These are phyloP conservation scores for Curvularia hawaiiensis DNA, from an alignment of 2,329 filamentous ascomycete species.

Conservation along the genomic window DNA sequence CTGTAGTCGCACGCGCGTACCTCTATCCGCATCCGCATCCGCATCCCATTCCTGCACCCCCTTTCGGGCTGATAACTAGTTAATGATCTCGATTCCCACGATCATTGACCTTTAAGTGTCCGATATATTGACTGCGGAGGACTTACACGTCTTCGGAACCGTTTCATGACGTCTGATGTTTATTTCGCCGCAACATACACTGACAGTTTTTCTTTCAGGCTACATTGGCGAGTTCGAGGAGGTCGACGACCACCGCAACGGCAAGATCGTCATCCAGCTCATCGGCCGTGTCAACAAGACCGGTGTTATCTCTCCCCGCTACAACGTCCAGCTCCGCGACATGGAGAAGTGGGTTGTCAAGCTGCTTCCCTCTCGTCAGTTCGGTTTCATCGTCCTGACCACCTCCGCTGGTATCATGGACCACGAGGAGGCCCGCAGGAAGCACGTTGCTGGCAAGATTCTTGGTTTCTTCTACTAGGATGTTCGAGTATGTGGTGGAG, in stretches of 20 bases:
- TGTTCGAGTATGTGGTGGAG: slow-evolving; percentile 25
- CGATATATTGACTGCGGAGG: slow-evolving; percentile 90
- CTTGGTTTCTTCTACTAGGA: slow-evolving; percentile 98
- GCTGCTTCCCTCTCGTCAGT: slow-evolving; percentile 98
- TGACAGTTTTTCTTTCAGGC: slow-evolving; percentile 66
- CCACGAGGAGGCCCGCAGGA: slow-evolving; percentile 98
- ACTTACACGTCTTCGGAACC: slow-evolving; percentile 94
- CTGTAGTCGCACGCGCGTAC: neutral
- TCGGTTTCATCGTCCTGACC: slow-evolving; percentile 98
- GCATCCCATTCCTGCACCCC: slow-evolving; percentile 26
- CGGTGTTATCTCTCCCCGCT: slow-evolving; percentile 98
- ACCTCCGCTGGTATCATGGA: slow-evolving; percentile 99
- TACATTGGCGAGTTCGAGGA: slow-evolving; percentile 99
- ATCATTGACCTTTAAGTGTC: slow-evolving; percentile 99
- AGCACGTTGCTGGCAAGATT: slow-evolving; percentile 99
- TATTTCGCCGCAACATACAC: slow-evolving; percentile 88
- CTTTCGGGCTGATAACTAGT: slow-evolving; percentile 99
- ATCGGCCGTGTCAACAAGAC: slow-evolving; percentile 99
- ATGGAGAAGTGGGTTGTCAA: slow-evolving; percentile 99
- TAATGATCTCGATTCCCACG: slow-evolving; percentile 84
- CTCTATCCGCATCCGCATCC: neutral
- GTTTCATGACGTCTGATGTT: slow-evolving; percentile 83
- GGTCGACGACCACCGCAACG: slow-evolving; percentile 98
- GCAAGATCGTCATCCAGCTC: slow-evolving; percentile 99
- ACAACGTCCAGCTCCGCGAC: slow-evolving; percentile 97